Base-by-base conservation (phyloP, 345 rosid genomes). In the Laguncularia racemosa region DNA sequence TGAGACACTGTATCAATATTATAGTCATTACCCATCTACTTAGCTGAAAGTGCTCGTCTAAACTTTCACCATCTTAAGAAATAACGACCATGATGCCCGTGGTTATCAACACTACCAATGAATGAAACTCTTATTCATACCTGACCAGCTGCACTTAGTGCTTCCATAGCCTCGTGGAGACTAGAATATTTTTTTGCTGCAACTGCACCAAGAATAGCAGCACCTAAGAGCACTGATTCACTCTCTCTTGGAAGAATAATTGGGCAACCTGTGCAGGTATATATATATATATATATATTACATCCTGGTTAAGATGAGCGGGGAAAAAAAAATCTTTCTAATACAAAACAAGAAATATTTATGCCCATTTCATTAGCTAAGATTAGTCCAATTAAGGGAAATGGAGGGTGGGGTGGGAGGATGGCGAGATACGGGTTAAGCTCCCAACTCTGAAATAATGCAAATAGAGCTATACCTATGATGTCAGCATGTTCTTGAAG, bases 401-500 rank as follows among this genome's bases (percentile, higher is more conserved):
- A 6, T 33, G 40, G 40, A 33, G 11, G 1, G 11, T 23, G 6
- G 6, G 40, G 40, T 33, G 40, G 40, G 40, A 33, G 40, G 11
- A 33, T 33, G 40, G 40, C 7, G 40, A 33, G 40, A 33, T 33
- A 33, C 9, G 11, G 40, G 9, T 6, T 33, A 33, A 33, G 40
- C 40, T 33, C 40, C 40, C 40, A 33, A 33, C 9, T 33, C 7
- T 33, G 11, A 33, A 7, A 33, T 4, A 33, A 6, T 33, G 40
- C 9, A 33, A 33, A 23, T 23, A 23, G 28, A 52, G 26, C 66
- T 33, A 51, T 77, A 92, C 98, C 98, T 46, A 67, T 70, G 57
- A 87, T 80, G 81, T 89, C 88, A 55, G 91, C 97, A 61, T 83
- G 96, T 73, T 89, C 88, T 74, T 89, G 97, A 69, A 92, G 76